Base-by-base conservation (phyloP, 83 land plant species). In the Thuja plicata region DNA sequence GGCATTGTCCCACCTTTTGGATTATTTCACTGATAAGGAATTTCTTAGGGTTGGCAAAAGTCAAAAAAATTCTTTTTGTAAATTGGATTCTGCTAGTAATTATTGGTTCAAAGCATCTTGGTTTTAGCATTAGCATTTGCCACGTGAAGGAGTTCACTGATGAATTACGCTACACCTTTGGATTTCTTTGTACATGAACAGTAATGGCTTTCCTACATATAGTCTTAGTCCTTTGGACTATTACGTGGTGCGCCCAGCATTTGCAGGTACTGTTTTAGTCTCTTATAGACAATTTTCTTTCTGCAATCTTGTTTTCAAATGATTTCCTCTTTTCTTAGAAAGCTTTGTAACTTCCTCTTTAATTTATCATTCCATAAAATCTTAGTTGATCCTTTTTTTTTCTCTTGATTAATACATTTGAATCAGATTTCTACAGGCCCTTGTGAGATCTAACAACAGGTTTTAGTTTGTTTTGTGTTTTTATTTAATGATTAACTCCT, bases 61-160 rank as follows among this genome's bases (percentile, higher is more conserved):
- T 11, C 11, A 34, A 3, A 10, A 12, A 34, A 32, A 34, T 46
- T 13, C 38, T 8, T 74, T 74, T 32, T 2, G 3, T 0, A 74
- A 13, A 13, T 34, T 74, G 78, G 78, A 74, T 74, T 74, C 78
- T 74, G 13, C 3, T 74, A 27, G 15, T 32, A 15, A 74, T 74
- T 74, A 74, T 74, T 74, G 78, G 37, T 35, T 74, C 17, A 74
- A 34, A 74, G 78, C 78, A 74, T 74, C 78, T 74, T 74, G 17
- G 35, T 74, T 24, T 3, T 2, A 0, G 38, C 35, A 8, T 74
- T 34, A 10, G 15, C 35, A 32, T 74, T 32, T 74, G 78, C 32
- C 77, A 73, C 35, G 77, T n/a, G 77, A 7, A 8, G 9, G 77
- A 19, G 77, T 73, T 30, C 66, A 60, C 24, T 60, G 66, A 19